phyloP scores from a whole-genome alignment of 1,284 basidiomycete species.

The Cutaneotrichosporon dermatis region DNA sequence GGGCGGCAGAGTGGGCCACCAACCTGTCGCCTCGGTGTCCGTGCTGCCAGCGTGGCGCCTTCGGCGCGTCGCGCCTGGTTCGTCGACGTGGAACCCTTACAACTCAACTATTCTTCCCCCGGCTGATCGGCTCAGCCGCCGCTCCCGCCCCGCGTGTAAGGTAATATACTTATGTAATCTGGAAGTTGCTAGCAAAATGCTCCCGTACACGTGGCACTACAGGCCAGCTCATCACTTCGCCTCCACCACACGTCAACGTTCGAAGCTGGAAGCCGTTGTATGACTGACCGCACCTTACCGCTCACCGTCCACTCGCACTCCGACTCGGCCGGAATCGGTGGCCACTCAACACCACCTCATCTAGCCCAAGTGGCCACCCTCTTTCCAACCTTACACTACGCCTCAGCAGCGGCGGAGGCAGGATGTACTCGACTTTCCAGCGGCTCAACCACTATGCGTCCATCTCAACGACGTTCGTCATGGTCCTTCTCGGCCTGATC shows the following conservation, averaged over 20 bases:
- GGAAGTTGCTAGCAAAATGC: not conserved
- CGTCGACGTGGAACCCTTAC: constrained; percentile 6
- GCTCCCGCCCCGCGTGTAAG: too few relatives aligned
- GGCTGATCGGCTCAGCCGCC: too few relatives aligned
- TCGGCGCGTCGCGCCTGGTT: not conserved
- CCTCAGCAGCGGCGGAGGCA: too few relatives aligned
- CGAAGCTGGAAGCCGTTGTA: too few relatives aligned
- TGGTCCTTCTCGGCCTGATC: constrained; percentile 47
- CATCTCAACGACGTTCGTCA: constrained; percentile 45
- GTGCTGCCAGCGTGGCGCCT: constrained; percentile 5
- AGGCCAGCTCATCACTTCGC: not conserved
- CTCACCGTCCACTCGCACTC: too few relatives aligned
- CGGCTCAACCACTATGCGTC: constrained; percentile 47
- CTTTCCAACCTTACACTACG: not conserved
- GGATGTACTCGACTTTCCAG: constrained; percentile 47
- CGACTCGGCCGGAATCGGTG: too few relatives aligned
- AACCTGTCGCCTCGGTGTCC: not conserved
- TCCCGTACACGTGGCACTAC: not conserved
- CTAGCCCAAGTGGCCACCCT: not conserved
- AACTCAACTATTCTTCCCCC: too few relatives aligned
- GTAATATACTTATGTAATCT: not conserved
- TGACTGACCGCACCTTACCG: too few relatives aligned
- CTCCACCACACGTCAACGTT: not conserved
- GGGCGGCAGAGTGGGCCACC: not conserved
- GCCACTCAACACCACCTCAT: not conserved